Base-by-base conservation (phyloP, 129 eudicot species). In the Sambucus nigra region DNA sequence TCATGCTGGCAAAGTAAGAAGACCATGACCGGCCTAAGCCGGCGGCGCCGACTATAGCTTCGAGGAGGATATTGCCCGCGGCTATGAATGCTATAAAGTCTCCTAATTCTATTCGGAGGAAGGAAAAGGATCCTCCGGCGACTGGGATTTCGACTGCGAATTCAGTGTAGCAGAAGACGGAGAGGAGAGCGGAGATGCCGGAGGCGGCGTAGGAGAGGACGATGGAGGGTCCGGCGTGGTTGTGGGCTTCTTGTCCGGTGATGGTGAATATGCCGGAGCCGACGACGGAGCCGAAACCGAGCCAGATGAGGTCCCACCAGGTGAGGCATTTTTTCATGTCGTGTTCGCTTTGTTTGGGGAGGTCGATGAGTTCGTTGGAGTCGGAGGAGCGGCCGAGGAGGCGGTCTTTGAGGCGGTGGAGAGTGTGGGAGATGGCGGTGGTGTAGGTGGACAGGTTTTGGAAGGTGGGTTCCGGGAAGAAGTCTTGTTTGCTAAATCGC, bases 51-150 rank as follows among this genome's bases (percentile, higher is more conserved):
- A 86, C 88, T 18, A 87, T 66, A 5, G 79, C 88, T 23, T 87
- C 96, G 15, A 87, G 52, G 5, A 87, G 60, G 44, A 87, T 82
- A 41, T 87, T 87, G 20, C 88, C 88, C 23, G 94, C 94, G 27
- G 96, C 94, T 32, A 87, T 71, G 44, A 82, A 87, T 14, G 96
- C 94, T 10, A 79, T 14, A 50, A 87, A 80, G 54, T 87, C 96
- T n/a, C 96, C 94, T 32, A 83, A 65, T 27, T 87, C 96, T 33
- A 87, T 49, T 0, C 96, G 71, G 13, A 87, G 76, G 45, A 55
- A 87, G 23, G 96, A 79, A 51, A 87, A 87, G 0, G 96, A 87
- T 0, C 94, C 94, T 11, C 94, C 94, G 31, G 96, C 96, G 22
- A 76, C 62, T 0, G 94, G 96, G 35, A 87, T 66, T 60, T 87